These are phyloP conservation scores for Aspergillus intermedius DNA, from an alignment of 2,329 filamentous ascomycete species.

Conservation along the genomic window DNA sequence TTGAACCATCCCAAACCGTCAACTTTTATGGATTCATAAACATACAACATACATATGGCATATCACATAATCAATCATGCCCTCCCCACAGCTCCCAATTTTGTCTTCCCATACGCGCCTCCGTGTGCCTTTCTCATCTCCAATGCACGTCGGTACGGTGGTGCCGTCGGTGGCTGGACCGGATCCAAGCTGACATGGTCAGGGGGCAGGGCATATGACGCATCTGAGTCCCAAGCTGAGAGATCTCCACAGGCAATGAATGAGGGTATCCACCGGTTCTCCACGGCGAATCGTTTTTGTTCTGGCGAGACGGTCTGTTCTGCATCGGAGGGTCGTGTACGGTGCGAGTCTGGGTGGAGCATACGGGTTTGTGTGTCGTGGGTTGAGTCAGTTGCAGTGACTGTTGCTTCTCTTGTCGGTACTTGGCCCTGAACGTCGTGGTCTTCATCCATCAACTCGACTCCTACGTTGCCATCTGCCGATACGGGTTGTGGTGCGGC, in stretches of 20 bases:
- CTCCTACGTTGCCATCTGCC: conserved; percentile 25
- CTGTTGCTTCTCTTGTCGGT: conserved; percentile 1
- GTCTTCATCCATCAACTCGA: conserved; percentile 34
- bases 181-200: conserved; percentile 83
- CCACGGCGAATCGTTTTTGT: conserved; percentile 27
- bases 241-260: conserved; percentile 97
- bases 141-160: conserved; percentile 85
- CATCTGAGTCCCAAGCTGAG: conserved; percentile 90
- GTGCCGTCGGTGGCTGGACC: conserved; percentile 89
- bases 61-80: conserved; percentile 11
- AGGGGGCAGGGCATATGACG: conserved; percentile 82
- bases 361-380: conserved; percentile 18
- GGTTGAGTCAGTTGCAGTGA: conserved; percentile 6
- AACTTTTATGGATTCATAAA: background rate
- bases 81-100: conserved; percentile 26
- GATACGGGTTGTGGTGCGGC: conserved; percentile 21
- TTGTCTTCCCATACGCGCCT: conserved; percentile 70
- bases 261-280: conserved; percentile 77
- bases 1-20: background rate
- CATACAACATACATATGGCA: background rate
- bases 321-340: conserved; percentile 12
- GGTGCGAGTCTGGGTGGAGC: conserved; percentile 32
- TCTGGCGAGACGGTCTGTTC: conserved; percentile 7
- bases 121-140: conserved; percentile 72
- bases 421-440: conserved; percentile 29